Percentiles rank a stretch among this genome's conserved stretches.
These are phyloP conservation scores for Crataegus laevigata DNA, from an alignment of 306 rosid species.

Conservation along the genomic window DNA sequence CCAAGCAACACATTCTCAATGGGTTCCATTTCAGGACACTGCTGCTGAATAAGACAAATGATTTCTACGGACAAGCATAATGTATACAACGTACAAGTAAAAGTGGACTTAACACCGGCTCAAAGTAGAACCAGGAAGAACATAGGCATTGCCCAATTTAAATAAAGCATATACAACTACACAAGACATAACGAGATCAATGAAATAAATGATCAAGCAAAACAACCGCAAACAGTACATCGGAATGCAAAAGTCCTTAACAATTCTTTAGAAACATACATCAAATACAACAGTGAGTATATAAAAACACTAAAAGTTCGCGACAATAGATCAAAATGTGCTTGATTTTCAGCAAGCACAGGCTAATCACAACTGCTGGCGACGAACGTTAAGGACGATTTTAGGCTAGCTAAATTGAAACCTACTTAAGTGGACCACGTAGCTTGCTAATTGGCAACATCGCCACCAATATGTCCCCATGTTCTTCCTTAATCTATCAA, in stretches of 20 bases:
- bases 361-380: background rate
- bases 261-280: background rate
- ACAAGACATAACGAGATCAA: rapidly evolving
- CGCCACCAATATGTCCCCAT: background rate
- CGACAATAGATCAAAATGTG: background rate
- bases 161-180: too few species aligned
- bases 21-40: background rate
- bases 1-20: background rate
- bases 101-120: too few species aligned
- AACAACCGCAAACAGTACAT: background rate
- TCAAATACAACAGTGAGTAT: background rate
- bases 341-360: background rate
- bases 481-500: background rate
- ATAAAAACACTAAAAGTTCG: background rate
- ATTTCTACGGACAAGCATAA: too few species aligned
- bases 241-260: background rate
- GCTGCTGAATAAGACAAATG: background rate
- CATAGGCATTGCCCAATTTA: too few species aligned
- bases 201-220: background rate
- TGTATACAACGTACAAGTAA: too few species aligned
- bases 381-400: background rate
- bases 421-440: background rate
- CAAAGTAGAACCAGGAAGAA: too few species aligned
- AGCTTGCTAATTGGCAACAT: background rate
- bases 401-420: background rate